phyloP scores from a whole-genome alignment of 352 stramenopile genomes.

The Aphanomyces invadans region DNA sequence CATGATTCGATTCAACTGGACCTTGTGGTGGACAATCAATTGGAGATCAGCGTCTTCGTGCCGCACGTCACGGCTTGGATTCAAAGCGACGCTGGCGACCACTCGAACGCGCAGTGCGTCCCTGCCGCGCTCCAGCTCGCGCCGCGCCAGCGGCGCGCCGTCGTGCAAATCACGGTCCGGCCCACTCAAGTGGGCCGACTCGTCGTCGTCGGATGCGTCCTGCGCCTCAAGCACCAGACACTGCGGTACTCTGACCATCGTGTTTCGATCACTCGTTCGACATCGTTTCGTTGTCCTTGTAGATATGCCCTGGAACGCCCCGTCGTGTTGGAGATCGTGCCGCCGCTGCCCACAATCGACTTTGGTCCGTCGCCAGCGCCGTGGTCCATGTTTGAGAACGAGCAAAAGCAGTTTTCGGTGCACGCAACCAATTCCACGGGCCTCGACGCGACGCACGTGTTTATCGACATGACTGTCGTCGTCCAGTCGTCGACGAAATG shows the following conservation, averaged over 20 bases:
- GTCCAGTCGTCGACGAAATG: slow-evolving; percentile 2
- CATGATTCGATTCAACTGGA: slow-evolving; percentile 51
- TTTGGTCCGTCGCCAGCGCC: background rate
- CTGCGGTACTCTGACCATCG: background rate
- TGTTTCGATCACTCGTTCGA: too few species aligned
- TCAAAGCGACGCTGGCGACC: background rate
- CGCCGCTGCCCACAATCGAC: background rate
- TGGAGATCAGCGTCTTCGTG: slow-evolving; percentile 50
- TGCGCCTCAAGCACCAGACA: slow-evolving; percentile 2
- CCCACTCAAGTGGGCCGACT: background rate
- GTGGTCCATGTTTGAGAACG: slow-evolving; percentile 8
- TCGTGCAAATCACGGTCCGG: background rate
- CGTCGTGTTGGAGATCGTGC: background rate
- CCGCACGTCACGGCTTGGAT: slow-evolving; percentile 58
- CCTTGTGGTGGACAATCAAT: slow-evolving; percentile 56
- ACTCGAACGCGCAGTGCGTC: background rate
- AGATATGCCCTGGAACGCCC: background rate
- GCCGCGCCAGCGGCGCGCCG: background rate
- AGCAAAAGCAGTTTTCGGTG: background rate
- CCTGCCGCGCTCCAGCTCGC: background rate
- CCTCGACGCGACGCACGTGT: background rate
- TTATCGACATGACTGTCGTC: background rate
- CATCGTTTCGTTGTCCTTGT: background rate
- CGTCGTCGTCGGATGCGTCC: background rate
- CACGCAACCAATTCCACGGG: background rate